Conservation (phyloP, 1,284 basidiomycete genomes). For the Tilletia setariae region DNA sequence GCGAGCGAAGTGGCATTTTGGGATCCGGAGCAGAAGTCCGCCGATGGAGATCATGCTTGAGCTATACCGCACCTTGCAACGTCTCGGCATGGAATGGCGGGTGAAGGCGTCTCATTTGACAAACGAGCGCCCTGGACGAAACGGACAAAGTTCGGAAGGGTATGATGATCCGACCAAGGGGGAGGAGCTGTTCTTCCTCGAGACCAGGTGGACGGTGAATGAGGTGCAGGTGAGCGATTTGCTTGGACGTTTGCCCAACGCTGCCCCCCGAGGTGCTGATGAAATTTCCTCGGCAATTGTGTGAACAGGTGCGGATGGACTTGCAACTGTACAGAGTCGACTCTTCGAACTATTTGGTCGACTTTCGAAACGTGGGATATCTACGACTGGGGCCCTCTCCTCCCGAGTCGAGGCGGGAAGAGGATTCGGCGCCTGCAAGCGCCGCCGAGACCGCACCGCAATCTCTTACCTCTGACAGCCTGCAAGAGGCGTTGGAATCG, state of each 20-base stretch:
- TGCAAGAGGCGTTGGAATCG: constrained; percentile 22
- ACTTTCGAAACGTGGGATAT: constrained; percentile 94
- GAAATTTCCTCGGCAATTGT: neutral
- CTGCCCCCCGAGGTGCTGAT: neutral
- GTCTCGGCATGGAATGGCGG: constrained; percentile 93
- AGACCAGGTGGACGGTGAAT: constrained; percentile 82
- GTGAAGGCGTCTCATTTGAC: constrained; percentile 48
- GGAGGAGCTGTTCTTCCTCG: constrained; percentile 80
- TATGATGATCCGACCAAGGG: constrained; percentile 42
- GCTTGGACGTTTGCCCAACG: neutral
- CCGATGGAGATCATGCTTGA: constrained; percentile 99
- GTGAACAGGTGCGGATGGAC: constrained; percentile 70
- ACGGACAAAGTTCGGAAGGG: constrained; percentile 14
- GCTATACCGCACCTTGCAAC: constrained; percentile 87
- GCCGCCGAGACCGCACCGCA: neutral
- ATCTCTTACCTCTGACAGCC: neutral
- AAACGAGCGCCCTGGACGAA: neutral
- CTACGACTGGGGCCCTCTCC: constrained; percentile 60
- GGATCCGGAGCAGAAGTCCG: constrained; percentile 86
- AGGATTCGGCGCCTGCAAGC: neutral
- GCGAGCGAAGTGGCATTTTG: constrained; percentile 83
- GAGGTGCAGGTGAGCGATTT: constrained; percentile 22
- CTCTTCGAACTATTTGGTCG: constrained; percentile 91
- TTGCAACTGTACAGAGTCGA: constrained; percentile 94
- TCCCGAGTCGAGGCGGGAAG: constrained; percentile 29